A percentile compares a stretch with the other conserved stretches of the same genome.
Conservation (phyloP, 1,284 basidiomycete species). For the Sanghuangporus weigelae region DNA sequence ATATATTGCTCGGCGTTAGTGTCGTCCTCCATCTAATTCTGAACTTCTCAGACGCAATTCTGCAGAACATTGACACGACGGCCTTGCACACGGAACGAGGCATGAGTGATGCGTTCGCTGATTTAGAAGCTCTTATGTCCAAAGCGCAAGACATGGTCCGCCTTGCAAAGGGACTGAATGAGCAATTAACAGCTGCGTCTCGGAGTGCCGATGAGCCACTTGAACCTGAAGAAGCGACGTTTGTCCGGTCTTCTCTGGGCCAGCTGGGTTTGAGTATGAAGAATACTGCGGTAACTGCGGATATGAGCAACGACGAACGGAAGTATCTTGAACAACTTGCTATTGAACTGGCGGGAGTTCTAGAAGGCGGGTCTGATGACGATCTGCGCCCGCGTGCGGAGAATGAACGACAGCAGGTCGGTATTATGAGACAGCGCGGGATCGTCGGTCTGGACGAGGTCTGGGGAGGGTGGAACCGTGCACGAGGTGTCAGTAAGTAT, state of each 20-base stretch:
- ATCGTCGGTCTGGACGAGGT: constrained; percentile 90
- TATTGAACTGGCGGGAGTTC: constrained; percentile 72
- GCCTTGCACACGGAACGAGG: constrained; percentile 42
- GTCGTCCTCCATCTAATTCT: neutral
- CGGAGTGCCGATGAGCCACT: constrained; percentile 21
- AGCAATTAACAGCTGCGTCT: constrained; percentile 53
- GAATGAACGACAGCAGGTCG: constrained; percentile 31
- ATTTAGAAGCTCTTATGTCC: constrained; percentile 88
- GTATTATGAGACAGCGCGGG: constrained; percentile 67
- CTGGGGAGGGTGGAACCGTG: constrained; percentile 97
- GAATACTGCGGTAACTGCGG: constrained; percentile 79
- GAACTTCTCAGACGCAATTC: constrained; percentile 10
- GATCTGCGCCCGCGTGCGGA: constrained; percentile 23
- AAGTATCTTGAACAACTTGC: constrained; percentile 82
- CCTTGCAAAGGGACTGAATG: constrained; percentile 84
- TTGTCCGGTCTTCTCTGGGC: constrained; percentile 84
- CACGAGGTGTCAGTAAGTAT: constrained; percentile 81
- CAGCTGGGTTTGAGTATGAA: constrained; percentile 80
- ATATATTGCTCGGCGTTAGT: neutral
- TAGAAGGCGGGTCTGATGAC: constrained; percentile 45
- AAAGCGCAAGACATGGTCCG: constrained; percentile 93
- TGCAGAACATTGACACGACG: constrained; percentile 15
- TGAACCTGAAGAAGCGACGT: constrained; percentile 77
- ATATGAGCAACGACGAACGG: constrained; percentile 84
- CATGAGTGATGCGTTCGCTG: constrained; percentile 78